Conservation (phyloP, 2,329 filamentous ascomycete genomes). For the Zarea fungicola region DNA sequence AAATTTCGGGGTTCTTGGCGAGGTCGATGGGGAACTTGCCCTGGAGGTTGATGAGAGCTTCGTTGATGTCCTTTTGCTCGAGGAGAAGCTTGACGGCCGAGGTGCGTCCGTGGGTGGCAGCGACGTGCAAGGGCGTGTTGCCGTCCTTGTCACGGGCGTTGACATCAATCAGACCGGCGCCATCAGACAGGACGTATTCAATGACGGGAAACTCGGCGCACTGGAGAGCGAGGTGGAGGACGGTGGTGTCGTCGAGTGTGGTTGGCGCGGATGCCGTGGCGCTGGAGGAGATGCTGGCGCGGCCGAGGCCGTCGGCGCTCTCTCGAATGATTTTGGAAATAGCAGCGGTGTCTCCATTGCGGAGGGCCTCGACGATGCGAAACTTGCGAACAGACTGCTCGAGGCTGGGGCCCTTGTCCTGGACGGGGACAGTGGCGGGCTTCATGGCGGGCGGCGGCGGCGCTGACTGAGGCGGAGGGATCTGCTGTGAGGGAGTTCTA, state of each 20-base stretch:
- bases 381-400: slow-evolving; percentile 95
- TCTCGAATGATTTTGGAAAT: slow-evolving; percentile 83
- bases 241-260: slow-evolving; percentile 73
- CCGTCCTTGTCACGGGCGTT: slow-evolving; percentile 91
- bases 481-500: slow-evolving; percentile 32
- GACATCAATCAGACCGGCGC: slow-evolving; percentile 64
- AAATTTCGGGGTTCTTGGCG: slow-evolving; percentile 88
- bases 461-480: slow-evolving; percentile 24
- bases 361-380: slow-evolving; percentile 84
- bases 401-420: slow-evolving; percentile 54
- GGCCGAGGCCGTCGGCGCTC: slow-evolving; percentile 45
- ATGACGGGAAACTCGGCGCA: slow-evolving; percentile 90
- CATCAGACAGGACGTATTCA: slow-evolving; percentile 84
- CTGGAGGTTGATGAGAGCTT: slow-evolving; percentile 77
- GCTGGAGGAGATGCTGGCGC: slow-evolving; percentile 54
- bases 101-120: slow-evolving; percentile 73
- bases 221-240: slow-evolving; percentile 90
- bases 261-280: slow-evolving; percentile 37
- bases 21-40: slow-evolving; percentile 84
- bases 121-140: slow-evolving; percentile 88
- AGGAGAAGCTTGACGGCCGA: slow-evolving; percentile 79
- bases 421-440: slow-evolving; percentile 15
- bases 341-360: slow-evolving; percentile 82
- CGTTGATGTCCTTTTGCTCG: slow-evolving; percentile 78
- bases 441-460: slow-evolving; percentile 23